These are phyloP conservation scores for Didymella pinodella DNA, from an alignment of 2,329 filamentous ascomycete species.

Conservation along the genomic window DNA sequence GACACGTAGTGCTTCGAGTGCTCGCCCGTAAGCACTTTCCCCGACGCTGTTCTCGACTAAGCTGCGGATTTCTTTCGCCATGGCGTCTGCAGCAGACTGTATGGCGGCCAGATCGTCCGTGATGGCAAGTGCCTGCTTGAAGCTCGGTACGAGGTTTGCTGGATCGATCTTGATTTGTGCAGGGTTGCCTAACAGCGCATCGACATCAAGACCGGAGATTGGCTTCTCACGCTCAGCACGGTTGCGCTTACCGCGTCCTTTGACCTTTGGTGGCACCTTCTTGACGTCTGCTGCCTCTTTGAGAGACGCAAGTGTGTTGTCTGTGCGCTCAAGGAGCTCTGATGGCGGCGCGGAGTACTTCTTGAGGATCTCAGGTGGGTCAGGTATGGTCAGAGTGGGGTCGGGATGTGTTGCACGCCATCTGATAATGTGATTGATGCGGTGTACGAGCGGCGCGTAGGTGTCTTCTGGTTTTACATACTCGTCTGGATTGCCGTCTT, in stretches of 20 bases:
- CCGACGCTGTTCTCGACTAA: constrained; percentile 78
- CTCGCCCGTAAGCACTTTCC: constrained; percentile 75
- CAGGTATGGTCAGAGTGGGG: constrained; percentile 67
- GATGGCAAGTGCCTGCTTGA: constrained; percentile 77
- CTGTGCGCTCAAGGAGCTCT: constrained; percentile 67
- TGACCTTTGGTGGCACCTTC: constrained; percentile 78
- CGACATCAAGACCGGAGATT: constrained; percentile 87
- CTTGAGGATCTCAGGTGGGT: constrained; percentile 59
- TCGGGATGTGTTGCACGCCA: constrained; percentile 80
- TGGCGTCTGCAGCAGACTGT: constrained; percentile 74
- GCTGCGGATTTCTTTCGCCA: constrained; percentile 73
- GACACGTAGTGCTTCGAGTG: constrained; percentile 76
- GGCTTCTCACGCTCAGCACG: constrained; percentile 76
- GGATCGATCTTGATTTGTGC: constrained; percentile 65
- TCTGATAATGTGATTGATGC: constrained; percentile 84
- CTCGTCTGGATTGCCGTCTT: constrained; percentile 71
- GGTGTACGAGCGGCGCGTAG: constrained; percentile 86
- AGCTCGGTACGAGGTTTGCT: constrained; percentile 86
- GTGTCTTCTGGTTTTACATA: constrained; percentile 81
- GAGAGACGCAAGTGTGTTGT: constrained; percentile 68
- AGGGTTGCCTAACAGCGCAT: constrained; percentile 74
- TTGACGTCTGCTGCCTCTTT: constrained; percentile 79
- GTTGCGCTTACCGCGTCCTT: constrained; percentile 70
- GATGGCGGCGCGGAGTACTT: constrained; percentile 77
- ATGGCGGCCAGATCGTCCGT: constrained; percentile 69